Evolutionary conservation across 192 early-diverging fungal species (phyloP).

Genomic region (Coemansia sp.): DNA sequence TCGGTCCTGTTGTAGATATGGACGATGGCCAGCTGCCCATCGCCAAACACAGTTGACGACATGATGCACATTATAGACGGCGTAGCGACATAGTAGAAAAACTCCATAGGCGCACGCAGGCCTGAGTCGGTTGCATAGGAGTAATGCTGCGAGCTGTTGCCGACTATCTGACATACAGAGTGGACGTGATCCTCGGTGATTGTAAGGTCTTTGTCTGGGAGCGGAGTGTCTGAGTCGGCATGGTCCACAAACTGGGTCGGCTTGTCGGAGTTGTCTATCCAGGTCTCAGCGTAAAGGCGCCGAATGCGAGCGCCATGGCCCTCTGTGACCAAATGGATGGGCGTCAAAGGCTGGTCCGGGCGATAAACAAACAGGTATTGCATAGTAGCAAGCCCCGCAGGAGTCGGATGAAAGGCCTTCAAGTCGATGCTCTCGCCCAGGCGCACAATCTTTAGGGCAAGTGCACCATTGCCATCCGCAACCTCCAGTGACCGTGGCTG

Average conservation of each 20-base stretch:
- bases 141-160: slow-evolving; percentile 64
- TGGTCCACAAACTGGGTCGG: not conserved
- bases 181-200: slow-evolving; percentile 76
- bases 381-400: not conserved
- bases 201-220: not conserved
- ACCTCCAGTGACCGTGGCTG: not conserved
- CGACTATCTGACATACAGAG: slow-evolving; percentile 69
- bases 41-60: slow-evolving; percentile 78
- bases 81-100: slow-evolving; percentile 78
- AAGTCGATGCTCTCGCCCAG: not conserved
- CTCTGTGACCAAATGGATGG: slow-evolving; percentile 14
- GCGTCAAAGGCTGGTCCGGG: slow-evolving; percentile 5
- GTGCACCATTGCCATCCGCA: not conserved
- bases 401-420: slow-evolving; percentile 2
- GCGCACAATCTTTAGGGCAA: not conserved
- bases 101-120: slow-evolving; percentile 80
- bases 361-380: slow-evolving; percentile 3
- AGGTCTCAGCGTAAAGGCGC: not conserved
- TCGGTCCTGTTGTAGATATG: slow-evolving; percentile 84
- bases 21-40: slow-evolving; percentile 79
- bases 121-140: slow-evolving; percentile 52
- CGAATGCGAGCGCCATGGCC: not conserved
- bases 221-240: not conserved
- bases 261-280: not conserved
- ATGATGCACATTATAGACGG: slow-evolving; percentile 75